Evolutionary conservation across 441 rosid genomes (phyloP).

Genomic region (Rhodomyrtus psidioides): DNA sequence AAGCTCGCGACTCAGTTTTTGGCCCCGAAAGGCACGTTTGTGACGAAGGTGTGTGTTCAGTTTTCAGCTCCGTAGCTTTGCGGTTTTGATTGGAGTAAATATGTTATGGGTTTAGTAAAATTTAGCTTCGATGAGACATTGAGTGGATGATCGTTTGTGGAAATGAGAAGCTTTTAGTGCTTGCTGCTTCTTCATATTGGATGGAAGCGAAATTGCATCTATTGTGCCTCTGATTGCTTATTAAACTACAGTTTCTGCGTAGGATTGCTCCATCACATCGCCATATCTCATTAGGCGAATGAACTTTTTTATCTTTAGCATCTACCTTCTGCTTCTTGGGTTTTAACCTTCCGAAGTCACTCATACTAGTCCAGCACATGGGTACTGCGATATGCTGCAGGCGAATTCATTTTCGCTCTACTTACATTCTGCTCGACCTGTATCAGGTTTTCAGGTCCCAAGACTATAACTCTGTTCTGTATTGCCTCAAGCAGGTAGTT

Average conservation of each 20-base stretch:
- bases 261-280: background rate
- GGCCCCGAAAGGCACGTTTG: conserved; percentile 65
- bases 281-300: background rate
- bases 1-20: conserved; percentile 71
- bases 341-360: background rate
- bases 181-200: background rate
- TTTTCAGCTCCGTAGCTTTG: background rate
- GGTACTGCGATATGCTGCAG: background rate
- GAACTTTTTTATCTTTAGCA: background rate
- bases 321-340: background rate
- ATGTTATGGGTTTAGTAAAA: too few relatives aligned
- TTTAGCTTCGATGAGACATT: too few relatives aligned
- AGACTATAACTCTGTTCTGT: conserved; percentile 73
- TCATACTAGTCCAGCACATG: background rate
- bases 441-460: conserved; percentile 84
- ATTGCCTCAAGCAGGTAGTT: conserved; percentile 65
- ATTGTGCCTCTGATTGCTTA: background rate
- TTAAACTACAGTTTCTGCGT: background rate
- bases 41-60: conserved; percentile 51
- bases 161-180: background rate
- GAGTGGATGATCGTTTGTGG: background rate
- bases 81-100: background rate
- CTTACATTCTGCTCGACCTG: background rate
- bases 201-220: background rate
- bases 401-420: background rate